phyloP scores from a whole-genome alignment of 2,329 filamentous ascomycete genomes.

The Balansia obtecta region DNA sequence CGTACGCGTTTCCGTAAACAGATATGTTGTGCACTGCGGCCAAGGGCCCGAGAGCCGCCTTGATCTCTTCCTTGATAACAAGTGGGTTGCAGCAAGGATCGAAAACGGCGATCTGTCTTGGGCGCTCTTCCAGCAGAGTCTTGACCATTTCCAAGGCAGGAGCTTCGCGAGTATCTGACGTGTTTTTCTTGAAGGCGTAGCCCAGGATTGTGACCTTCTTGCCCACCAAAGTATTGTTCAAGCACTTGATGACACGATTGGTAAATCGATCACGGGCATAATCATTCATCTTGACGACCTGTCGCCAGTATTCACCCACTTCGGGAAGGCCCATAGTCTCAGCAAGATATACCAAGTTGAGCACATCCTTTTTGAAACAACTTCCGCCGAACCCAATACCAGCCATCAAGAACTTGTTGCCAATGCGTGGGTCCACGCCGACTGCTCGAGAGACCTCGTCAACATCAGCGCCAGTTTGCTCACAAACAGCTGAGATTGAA shows the following conservation, averaged over 20 bases:
- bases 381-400: constrained; percentile 69
- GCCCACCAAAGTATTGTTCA: constrained; percentile 55
- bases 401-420: constrained; percentile 59
- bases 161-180: constrained; percentile 60
- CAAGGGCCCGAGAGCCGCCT: constrained; percentile 25
- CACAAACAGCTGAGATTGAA: constrained; percentile 68
- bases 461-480: constrained; percentile 64
- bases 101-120: constrained; percentile 52
- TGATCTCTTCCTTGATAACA: constrained; percentile 38
- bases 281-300: constrained; percentile 66
- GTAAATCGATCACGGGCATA: constrained; percentile 60
- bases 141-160: constrained; percentile 57
- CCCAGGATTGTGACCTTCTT: constrained; percentile 65
- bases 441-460: constrained; percentile 56
- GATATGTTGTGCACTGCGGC: constrained; percentile 30
- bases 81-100: constrained; percentile 49
- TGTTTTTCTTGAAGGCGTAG: constrained; percentile 72
- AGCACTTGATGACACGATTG: constrained; percentile 48
- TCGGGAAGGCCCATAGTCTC: constrained; percentile 57
- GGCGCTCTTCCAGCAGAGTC: constrained; percentile 50
- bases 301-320: constrained; percentile 63
- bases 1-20: constrained; percentile 35
- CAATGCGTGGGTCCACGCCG: constrained; percentile 60
- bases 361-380: constrained; percentile 72
- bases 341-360: constrained; percentile 61